Evolutionary conservation across 441 rosid species (phyloP).

Genomic region (Biscutella laevigata): DNA sequence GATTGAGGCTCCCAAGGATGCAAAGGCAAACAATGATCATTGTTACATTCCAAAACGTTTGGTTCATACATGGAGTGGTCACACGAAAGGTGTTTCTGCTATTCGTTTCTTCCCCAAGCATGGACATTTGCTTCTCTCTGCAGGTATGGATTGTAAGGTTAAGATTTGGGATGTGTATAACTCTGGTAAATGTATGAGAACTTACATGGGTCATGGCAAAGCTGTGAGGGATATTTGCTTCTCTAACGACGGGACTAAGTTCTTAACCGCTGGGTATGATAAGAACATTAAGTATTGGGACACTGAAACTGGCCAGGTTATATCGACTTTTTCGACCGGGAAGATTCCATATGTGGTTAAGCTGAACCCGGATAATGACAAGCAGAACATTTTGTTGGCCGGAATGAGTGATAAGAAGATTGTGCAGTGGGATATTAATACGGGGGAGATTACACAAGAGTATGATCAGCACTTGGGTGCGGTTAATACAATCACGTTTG

Average conservation of each 20-base stretch:
- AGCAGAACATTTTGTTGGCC: conserved; percentile 87
- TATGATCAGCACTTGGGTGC: conserved; percentile 99
- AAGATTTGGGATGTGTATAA: conserved; percentile 99
- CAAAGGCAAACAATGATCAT: conserved; percentile 86
- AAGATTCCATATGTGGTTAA: conserved; percentile 90
- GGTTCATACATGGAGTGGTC: conserved; percentile 98
- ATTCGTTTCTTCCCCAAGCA: conserved; percentile 86
- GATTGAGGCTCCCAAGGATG: conserved; percentile 95
- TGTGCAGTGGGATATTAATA: conserved; percentile 95
- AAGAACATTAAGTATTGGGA: conserved; percentile 98
- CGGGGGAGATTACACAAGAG: conserved; percentile 89
- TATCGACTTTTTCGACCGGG: conserved; percentile 82
- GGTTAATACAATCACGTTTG: conserved; percentile 94
- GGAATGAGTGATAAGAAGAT: conserved; percentile 99
- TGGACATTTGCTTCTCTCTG: conserved; percentile 96
- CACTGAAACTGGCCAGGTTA: conserved; percentile 94
- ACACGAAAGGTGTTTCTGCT: conserved; percentile 91
- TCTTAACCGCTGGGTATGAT: conserved; percentile 87
- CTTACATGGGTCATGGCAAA: conserved; percentile 94
- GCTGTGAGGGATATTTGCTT: conserved; percentile 92
- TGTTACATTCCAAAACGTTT: conserved; percentile 87
- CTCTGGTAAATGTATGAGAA: conserved; percentile 97
- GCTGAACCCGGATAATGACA: conserved; percentile 91
- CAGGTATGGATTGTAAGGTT: conserved; percentile 92
- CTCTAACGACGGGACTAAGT: conserved; percentile 87